A percentile compares a stretch with the other conserved stretches of the same genome.
Evolutionary conservation across 257 asterid genomes (phyloP).

Genomic region (Solanum piurae): DNA sequence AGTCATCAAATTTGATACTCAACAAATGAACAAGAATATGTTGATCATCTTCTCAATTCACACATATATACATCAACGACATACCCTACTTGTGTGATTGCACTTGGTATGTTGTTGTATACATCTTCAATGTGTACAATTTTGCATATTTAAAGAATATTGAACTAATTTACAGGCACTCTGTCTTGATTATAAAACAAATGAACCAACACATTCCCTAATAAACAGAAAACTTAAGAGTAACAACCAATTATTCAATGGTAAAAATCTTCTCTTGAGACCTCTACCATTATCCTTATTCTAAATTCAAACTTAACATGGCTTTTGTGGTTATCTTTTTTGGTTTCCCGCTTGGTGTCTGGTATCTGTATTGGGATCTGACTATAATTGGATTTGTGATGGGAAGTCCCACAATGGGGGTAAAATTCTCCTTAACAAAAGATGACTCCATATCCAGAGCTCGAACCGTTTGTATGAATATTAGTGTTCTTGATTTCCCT

Average conservation of each 20-base stretch:
- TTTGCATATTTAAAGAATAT: background rate
- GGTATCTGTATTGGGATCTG: background rate
- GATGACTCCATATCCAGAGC: background rate
- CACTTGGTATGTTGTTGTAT: background rate
- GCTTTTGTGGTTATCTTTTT: background rate
- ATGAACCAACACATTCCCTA: background rate
- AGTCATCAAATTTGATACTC: background rate
- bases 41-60: background rate
- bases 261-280: background rate
- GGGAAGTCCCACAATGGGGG: background rate
- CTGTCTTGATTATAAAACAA: background rate
- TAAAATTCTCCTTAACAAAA: background rate
- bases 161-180: background rate
- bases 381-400: background rate
- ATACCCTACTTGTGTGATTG: background rate
- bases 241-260: background rate
- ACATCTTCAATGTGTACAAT: background rate
- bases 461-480: background rate
- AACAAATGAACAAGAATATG: background rate
- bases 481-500: slow-evolving; percentile 14
- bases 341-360: background rate
- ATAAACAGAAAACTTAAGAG: background rate
- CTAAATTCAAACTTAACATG: background rate
- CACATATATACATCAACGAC: background rate
- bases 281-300: background rate